Base-by-base conservation (phyloP, 2,329 filamentous ascomycete genomes). In the Diplodia mutila region DNA sequence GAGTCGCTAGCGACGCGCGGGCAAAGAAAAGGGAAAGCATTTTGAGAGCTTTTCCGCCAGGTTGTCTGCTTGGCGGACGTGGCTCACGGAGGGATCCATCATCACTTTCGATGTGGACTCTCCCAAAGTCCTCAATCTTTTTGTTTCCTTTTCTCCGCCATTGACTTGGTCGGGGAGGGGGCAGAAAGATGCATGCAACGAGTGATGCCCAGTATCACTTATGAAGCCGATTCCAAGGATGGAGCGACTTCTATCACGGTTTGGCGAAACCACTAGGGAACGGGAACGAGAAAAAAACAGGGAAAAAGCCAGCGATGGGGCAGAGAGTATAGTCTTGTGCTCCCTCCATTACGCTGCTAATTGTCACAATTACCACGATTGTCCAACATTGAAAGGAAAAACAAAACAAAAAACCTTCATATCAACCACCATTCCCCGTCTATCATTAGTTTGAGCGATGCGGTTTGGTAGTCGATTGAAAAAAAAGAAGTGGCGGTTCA, bases 301-400 rank as follows among this genome's bases (percentile, higher is more conserved):
- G 32, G 6, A 39, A 37, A 37, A 23, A 3, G 4, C 4, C 18
- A 29, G 39, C n/a, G 23, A 25, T 63, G 59, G 59, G 25, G 59
- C 59, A 63, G 59, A 63, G 59, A 37, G 59, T 29, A 63, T 51
- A 63, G 59, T 63, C 59, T 63, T 63, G 59, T 63, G 59, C 59
- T 23, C 59, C 59, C 59, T 51, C 59, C 59, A 48, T 63, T 9
- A n/a, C 23, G 3, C 23, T 46, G 11, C 39, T 51, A 21, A 32
- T 25, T 29, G 32, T 32, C 25, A 21, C 32, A 46, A 39, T 37
- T 11, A 57, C 39, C 25, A n/a, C 23, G 16, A 27, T 54, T 54
- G 51, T 16, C 48, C 25, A 32, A 18, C 25, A 37, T 32, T 55
- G 27, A 12, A 18, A 53, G 18, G 14, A 37, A 21, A 37, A 55